Evolutionary conservation across 352 stramenopile species (phyloP), one percentile per base, ranked within the genome.

Genomic region (Pythium biforme): DNA sequence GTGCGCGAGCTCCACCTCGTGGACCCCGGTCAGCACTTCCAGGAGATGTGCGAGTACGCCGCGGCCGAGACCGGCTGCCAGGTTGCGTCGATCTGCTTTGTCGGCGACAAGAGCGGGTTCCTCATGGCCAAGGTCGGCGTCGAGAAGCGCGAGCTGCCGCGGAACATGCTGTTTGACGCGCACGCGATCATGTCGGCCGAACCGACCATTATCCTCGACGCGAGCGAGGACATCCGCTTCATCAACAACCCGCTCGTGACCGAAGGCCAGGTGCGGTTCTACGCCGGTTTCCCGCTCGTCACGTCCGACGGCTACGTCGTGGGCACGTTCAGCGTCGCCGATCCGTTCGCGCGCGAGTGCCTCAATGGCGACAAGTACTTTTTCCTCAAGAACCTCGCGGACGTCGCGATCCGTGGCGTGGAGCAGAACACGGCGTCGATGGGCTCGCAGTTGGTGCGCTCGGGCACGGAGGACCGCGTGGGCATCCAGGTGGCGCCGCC

Each of bases 31-130:
- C 72, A 83, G 61, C 86, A 93, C 56, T 94, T 94, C 65, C 86
- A 94, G 58, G 86, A 94, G 56, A 93, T 94, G 80, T 90, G 84
- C 54, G 86, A 94, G 62, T 92, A 91, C 61, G 86, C 83, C 19
- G 82, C 84, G 3, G 85, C 86, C 17, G 83, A 91, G 66, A 74
- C 90, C 68, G 81, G 81, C 49, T 94, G 86, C 68, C 81, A 89
- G 72, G 88, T 90, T 46, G 81, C 86, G 0, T 78, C 78, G n/a
- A 83, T 93, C 40, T 90, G 81, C 69, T 90, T 94, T 56, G 87
- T 94, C 22, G 86, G 86, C 25, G 86, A 93, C 72, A 95, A 92
- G 74, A 92, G 77, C 49, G 82, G 82, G 17, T 95, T 93, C 62
- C 55, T 95, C 9, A 89, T 93, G 77, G 77, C 86, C n/a, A 88